A percentile compares a stretch with the other conserved stretches of the same genome.
Evolutionary conservation across 768 basidiomycete genomes (phyloP).

Genomic region (Collybiopsis luxurians): DNA sequence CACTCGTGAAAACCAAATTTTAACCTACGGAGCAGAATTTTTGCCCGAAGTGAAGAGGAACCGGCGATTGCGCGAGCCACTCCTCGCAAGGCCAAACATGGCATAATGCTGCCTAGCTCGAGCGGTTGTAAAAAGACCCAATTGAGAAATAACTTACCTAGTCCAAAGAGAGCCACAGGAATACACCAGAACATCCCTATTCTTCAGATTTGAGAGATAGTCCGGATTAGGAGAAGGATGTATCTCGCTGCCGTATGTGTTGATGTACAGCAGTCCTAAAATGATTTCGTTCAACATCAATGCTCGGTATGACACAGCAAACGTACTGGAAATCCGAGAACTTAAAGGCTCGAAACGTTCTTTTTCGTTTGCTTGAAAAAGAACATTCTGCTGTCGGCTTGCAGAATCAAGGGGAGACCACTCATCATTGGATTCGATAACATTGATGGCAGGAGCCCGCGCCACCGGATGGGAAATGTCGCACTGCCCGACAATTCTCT

Average conservation of each 20-base stretch:
- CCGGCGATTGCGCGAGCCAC: slow-evolving; percentile 76
- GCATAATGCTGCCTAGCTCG: slow-evolving; percentile 63
- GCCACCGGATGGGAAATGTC: slow-evolving; percentile 86
- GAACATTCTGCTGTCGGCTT: slow-evolving; percentile 54
- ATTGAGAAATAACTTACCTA: slow-evolving; percentile 41
- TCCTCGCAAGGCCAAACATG: slow-evolving; percentile 83
- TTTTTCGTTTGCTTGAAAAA: slow-evolving; percentile 59
- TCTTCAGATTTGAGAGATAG: slow-evolving; percentile 59
- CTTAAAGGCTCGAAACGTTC: slow-evolving; percentile 52
- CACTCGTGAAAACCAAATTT: not conserved
- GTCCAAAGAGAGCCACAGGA: slow-evolving; percentile 96
- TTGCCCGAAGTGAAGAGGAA: slow-evolving; percentile 68
- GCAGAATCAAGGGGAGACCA: slow-evolving; percentile 46
- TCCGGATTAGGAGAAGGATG: slow-evolving; percentile 85
- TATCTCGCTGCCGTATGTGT: slow-evolving; percentile 90
- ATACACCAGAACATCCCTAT: slow-evolving; percentile 75
- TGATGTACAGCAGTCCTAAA: slow-evolving; percentile 82
- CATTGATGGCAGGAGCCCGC: slow-evolving; percentile 21
- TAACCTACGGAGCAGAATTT: slow-evolving; percentile 83
- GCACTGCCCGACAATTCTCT: slow-evolving; percentile 84
- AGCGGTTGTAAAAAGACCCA: not conserved
- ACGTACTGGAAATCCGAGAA: slow-evolving; percentile 63
- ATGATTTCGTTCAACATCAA: not conserved
- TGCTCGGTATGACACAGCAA: not conserved
- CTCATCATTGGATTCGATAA: slow-evolving; percentile 32